A percentile compares a stretch with the other conserved stretches of the same genome.
Conservation (phyloP, 768 basidiomycete species). For the Mycena chlorophos region DNA sequence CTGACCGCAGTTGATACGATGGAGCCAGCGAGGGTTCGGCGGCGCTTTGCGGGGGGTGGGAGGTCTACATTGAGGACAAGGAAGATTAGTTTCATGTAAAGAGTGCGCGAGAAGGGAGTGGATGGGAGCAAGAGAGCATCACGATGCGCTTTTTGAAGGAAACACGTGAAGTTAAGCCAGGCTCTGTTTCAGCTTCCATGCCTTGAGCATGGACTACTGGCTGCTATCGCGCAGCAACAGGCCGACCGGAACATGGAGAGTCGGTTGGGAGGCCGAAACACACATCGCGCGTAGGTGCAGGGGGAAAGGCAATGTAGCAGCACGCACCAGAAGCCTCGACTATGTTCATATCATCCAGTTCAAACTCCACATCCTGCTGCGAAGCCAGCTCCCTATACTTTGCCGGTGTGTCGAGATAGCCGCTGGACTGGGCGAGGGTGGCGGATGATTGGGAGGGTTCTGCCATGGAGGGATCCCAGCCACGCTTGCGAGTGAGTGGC, state of each 20-base stretch:
- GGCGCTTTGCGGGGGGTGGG: constrained; percentile 74
- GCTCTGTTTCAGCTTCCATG: neutral
- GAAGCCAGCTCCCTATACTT: constrained; percentile 55
- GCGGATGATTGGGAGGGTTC: constrained; percentile 56
- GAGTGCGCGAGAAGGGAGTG: constrained; percentile 18
- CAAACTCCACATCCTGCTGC: constrained; percentile 32
- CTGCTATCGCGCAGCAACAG: neutral
- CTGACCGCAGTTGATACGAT: constrained; percentile 82
- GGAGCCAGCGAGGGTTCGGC: constrained; percentile 77
- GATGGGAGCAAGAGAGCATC: constrained; percentile 10
- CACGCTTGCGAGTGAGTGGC: constrained; percentile 59
- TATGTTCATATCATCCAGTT: constrained; percentile 27
- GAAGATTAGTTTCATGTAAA: constrained; percentile 34
- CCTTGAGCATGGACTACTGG: neutral
- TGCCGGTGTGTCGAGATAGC: constrained; percentile 70
- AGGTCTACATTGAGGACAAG: constrained; percentile 64
- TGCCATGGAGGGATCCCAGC: constrained; percentile 67
- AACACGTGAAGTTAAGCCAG: constrained; percentile 14
- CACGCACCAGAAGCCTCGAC: constrained; percentile 28
- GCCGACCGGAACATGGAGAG: neutral
- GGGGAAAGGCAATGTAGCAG: constrained; percentile 17
- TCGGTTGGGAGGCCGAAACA: neutral
- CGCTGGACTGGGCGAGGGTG: constrained; percentile 54
- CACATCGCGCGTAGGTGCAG: constrained; percentile 6
- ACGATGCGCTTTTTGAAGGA: constrained; percentile 10